Base-by-base conservation (phyloP, 164 flowering plant species). In the Vitis rotundifolia region DNA sequence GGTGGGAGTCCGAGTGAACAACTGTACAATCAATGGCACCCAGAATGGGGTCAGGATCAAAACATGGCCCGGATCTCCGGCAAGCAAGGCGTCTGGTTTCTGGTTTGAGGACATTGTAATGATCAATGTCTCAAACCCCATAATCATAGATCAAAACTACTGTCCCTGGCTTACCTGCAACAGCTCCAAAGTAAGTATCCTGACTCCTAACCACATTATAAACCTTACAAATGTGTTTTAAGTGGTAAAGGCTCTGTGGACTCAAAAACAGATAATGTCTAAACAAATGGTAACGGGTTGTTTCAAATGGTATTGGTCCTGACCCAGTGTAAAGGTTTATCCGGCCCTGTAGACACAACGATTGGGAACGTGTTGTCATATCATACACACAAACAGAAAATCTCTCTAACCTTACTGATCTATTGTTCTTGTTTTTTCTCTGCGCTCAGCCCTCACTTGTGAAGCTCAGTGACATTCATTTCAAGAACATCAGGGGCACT, bases 401-500 rank as follows among this genome's bases (percentile, higher is more conserved):
- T 22, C 26, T 22, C 26, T 22, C 26, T 22, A 22, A 22, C 26
- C 26, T 22, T 22, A 22, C 26, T 22, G 26, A 22, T 22, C 26
- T 22, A 22, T 22, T 22, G 26, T 22, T 22, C 26, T 22, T 22
- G 2, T 22, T 22, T 22, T 22, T 22, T 22, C 26, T 65, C 3
- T 61, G 69, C 51, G 51, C 16, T 47, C 68, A 81, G 81, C 81
- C 86, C 2, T 85, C 86, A 0, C 68, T 16, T 10, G 83, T 85
- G 70, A 71, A 72, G 67, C 67, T 84, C 44, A 81, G 75, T 11
- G 63, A 86, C 69, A 61, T 84, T 1, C 8, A 55, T 0, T 79
- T 70, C 79, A 71, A 63, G 70, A 77, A 83, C 77, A 81, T 86
- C 12, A 76, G 16, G 28, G 88, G 90, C 13, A 79, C 88, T 2